Percentiles rank a stretch among this genome's conserved stretches.
phyloP scores from a whole-genome alignment of 2,329 filamentous ascomycete species.

The Scorias spongiosa region DNA sequence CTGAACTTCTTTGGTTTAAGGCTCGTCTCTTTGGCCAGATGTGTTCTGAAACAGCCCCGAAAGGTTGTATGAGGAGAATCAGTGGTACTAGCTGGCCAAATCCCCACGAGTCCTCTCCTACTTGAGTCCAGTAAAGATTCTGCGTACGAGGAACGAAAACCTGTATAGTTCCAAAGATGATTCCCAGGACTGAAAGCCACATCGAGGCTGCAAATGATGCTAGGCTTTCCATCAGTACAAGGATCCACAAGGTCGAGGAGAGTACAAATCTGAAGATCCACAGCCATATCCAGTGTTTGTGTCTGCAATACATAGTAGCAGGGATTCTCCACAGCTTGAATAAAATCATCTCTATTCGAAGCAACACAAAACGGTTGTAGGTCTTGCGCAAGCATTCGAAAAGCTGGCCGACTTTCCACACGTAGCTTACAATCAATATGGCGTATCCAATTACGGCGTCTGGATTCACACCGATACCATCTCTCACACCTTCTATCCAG shows the following conservation, averaged over 20 bases:
- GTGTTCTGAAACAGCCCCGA: conserved; percentile 9
- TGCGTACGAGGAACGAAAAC: conserved; percentile 9
- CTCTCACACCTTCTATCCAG: conserved; percentile 3
- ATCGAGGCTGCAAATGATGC: conserved; percentile 12
- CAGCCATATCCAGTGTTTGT: conserved; percentile 1
- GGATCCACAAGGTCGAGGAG: conserved; percentile 4
- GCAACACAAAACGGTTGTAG: conserved; percentile 5
- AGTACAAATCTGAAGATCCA: conserved; percentile 6
- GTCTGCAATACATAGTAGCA: conserved; percentile 4
- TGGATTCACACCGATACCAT: conserved; percentile 10
- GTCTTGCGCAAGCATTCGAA: conserved; percentile 5
- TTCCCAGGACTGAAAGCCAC: conserved; percentile 9
- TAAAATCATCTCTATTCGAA: too few species aligned
- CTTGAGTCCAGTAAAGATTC: conserved; percentile 2
- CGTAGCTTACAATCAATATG: conserved; percentile 12
- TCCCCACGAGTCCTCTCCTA: conserved; percentile 5
- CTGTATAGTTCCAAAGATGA: conserved; percentile 13
- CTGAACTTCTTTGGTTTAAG: not conserved
- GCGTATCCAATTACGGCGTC: conserved; percentile 10
- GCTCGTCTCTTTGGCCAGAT: conserved; percentile 1
- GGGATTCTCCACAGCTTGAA: not conserved
- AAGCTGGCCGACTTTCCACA: conserved; percentile 14
- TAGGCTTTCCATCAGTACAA: conserved; percentile 7
- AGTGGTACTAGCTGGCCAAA: conserved; percentile 15
- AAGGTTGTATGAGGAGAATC: conserved; percentile 11